Evolutionary conservation across 192 early-diverging fungal species (phyloP), one percentile per base, ranked within the genome.

Genomic region (Backusella mclennaniae): DNA sequence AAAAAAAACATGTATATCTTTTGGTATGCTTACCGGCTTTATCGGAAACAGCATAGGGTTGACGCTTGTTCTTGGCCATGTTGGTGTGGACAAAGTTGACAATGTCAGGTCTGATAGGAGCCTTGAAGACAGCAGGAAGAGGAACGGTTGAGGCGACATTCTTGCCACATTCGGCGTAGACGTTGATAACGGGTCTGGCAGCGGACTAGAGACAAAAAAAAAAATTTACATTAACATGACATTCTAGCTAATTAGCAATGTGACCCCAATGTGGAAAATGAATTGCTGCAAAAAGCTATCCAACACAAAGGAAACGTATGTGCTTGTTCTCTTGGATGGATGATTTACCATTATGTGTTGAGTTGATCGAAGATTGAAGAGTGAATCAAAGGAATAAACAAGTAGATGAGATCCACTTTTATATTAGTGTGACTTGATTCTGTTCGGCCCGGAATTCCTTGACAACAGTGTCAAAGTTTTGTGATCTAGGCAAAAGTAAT

Each of bases 41-140:
- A 82, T 92, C 91, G 83, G 92, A 94, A 77, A 95, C 96, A 72
- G 97, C 87, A 89, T 99, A 99, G 73, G 98, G 87, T 89, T 99
- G 98, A 85, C 97, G 95, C 87, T 93, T 95, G 93, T 98, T 98
- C 95, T 99, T 99, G 89, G 94, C 93, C 90, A 99, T 94, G 92
- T 96, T 96, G 85, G 94, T 98, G 93, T 98, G 95, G 73, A 97
- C 96, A 79, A 95, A 93, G 86, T 92, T 89, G 80, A 99, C 96
- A 81, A 99, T 91, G 82, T 98, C 98, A 73, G 97, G 93, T 85
- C 97, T 92, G 88, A 99, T 98, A 73, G 98, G 98, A 69, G 98
- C 95, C 84, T 90, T 94, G 93, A 99, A 98, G 77, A 99, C 96
- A 68, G 92, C 91, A 66, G 98, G 98, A 67, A 97, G 91, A 71